Conservation (phyloP, 2,329 filamentous ascomycete species). For the Aspergillus fumigatus region DNA sequence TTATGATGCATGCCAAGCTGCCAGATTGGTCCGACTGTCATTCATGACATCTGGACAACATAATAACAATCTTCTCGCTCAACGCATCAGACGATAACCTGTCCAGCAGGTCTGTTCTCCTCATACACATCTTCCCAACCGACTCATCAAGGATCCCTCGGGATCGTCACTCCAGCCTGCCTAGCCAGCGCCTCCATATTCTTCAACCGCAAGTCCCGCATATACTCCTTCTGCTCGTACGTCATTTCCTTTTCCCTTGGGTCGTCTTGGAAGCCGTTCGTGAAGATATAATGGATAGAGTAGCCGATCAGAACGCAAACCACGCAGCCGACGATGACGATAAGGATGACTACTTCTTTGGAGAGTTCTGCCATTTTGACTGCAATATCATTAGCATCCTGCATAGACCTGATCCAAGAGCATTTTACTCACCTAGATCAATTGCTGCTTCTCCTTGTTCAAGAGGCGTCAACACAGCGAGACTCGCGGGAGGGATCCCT, state of each 20-base stretch:
- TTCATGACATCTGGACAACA: neutral
- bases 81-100: too few species aligned
- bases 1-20: neutral
- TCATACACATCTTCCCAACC: neutral
- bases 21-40: neutral
- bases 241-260: conserved; percentile 10
- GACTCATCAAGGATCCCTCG: neutral
- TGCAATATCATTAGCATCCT: neutral
- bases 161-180: conserved; percentile 6
- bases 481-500: too few species aligned
- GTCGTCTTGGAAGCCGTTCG: conserved; percentile 13
- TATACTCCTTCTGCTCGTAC: conserved; percentile 25
- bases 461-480: too few species aligned
- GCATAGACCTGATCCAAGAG: too few species aligned
- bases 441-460: too few species aligned
- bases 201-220: conserved; percentile 23
- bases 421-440: too few species aligned
- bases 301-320: conserved; percentile 25
- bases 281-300: conserved; percentile 18
- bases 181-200: conserved; percentile 20
- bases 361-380: neutral
- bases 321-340: conserved; percentile 21
- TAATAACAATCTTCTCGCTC: too few species aligned
- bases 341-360: conserved; percentile 7
- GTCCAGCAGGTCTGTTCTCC: neutral